Evolutionary conservation across 2,329 filamentous ascomycete genomes (phyloP).

Genomic region (Diaporthe batatas): DNA sequence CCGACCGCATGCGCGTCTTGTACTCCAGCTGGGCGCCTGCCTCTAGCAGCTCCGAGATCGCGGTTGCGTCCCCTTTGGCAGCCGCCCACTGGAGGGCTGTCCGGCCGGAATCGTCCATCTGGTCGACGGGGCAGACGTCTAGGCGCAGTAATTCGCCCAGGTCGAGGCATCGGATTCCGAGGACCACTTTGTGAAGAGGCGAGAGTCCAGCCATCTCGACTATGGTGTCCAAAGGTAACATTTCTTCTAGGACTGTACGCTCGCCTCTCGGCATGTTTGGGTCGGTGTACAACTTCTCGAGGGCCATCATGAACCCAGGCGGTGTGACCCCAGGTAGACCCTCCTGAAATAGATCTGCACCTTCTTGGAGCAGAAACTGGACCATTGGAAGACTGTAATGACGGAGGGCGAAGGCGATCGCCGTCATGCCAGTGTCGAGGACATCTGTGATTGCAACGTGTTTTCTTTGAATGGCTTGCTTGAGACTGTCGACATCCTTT

Average conservation of each 20-base stretch:
- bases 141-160: conserved; percentile 9
- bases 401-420: conserved; percentile 6
- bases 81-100: conserved; percentile 28
- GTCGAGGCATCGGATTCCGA: conserved; percentile 14
- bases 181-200: conserved; percentile 22
- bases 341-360: conserved; percentile 20
- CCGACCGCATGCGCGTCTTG: conserved; percentile 18
- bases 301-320: conserved; percentile 20
- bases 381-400: conserved; percentile 17
- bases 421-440: conserved; percentile 19
- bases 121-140: conserved; percentile 2
- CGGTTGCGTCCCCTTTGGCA: neutral
- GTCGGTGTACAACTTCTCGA: conserved; percentile 19
- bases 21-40: conserved; percentile 20
- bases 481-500: conserved; percentile 8
- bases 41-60: neutral
- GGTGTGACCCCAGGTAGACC: neutral
- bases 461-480: conserved; percentile 3
- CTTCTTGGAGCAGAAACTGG: conserved; percentile 14
- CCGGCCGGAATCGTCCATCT: neutral
- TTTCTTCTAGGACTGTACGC: neutral
- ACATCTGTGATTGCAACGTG: neutral
- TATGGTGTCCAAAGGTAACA: conserved; percentile 17
- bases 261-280: neutral
- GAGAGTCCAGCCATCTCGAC: conserved; percentile 27